These are phyloP conservation scores for Penicillium fuscoglaucum DNA, from an alignment of 2,329 filamentous ascomycete genomes.

Conservation along the genomic window DNA sequence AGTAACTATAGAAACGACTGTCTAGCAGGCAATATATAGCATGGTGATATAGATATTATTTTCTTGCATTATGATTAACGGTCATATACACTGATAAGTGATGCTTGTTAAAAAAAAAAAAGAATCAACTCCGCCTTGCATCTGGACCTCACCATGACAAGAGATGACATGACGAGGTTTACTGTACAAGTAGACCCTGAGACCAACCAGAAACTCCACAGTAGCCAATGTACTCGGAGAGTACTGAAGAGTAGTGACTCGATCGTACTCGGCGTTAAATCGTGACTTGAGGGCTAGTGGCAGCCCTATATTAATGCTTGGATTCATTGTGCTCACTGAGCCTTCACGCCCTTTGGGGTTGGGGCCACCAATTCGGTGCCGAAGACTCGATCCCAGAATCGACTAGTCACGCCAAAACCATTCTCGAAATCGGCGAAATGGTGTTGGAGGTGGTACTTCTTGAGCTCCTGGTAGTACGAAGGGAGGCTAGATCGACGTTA, in stretches of 20 bases:
- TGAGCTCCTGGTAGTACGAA: constrained; percentile 82
- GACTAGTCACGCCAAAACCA: constrained; percentile 93
- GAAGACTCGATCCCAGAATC: constrained; percentile 93
- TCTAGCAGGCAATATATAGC: background rate
- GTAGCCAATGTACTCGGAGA: constrained; percentile 10
- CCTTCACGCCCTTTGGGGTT: constrained; percentile 37
- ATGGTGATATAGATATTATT: background rate
- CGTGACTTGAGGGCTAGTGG: constrained; percentile 14
- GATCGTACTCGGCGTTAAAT: constrained; percentile 19
- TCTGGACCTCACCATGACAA: background rate
- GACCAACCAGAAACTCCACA: constrained; percentile 19
- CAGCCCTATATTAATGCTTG: background rate
- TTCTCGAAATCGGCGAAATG: constrained; percentile 98
- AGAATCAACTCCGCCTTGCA: constrained; percentile 8
- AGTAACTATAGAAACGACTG: background rate
- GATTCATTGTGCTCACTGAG: constrained; percentile 29
- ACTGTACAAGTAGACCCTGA: constrained; percentile 18
- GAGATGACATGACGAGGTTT: constrained; percentile 5
- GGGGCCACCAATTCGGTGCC: constrained; percentile 72
- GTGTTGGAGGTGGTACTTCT: constrained; percentile 96
- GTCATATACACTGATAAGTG: constrained; percentile 28
- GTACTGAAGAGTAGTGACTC: background rate
- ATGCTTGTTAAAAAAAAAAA: constrained; percentile 5
- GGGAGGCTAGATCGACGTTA: constrained; percentile 61
- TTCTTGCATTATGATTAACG: constrained; percentile 25